A percentile compares a stretch with the other conserved stretches of the same genome.
Conservation (phyloP, 163 green algal species). For the Chlamydomonas reinhardtii region DNA sequence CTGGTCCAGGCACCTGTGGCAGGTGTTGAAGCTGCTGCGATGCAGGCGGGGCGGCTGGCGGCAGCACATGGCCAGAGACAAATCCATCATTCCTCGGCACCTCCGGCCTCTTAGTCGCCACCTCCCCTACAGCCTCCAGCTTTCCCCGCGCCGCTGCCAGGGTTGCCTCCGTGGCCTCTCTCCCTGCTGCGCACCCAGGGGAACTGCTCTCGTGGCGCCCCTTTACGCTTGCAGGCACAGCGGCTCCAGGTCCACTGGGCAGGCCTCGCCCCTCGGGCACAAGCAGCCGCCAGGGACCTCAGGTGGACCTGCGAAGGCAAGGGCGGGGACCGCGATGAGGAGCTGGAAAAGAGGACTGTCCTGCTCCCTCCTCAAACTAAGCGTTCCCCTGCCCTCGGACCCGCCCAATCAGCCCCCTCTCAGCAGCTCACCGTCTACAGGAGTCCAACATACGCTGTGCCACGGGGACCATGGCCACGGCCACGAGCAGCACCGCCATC, state of each 20-base stretch:
- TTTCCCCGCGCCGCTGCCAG: background rate
- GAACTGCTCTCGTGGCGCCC: too few relatives aligned
- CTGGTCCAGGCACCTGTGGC: too few relatives aligned
- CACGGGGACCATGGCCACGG: too few relatives aligned
- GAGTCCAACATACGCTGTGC: background rate
- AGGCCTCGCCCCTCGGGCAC: background rate
- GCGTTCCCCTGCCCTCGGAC: background rate
- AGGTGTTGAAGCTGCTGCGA: too few relatives aligned
- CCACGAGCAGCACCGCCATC: too few relatives aligned
- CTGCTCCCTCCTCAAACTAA: background rate
- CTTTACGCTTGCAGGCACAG: background rate
- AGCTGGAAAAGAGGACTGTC: background rate
- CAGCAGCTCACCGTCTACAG: background rate
- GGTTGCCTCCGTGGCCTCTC: background rate
- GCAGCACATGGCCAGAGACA: too few relatives aligned
- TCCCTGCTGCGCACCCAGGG: background rate
- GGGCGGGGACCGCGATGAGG: background rate
- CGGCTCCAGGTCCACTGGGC: slow-evolving; percentile 1
- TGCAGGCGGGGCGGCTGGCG: too few relatives aligned
- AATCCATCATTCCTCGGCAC: background rate
- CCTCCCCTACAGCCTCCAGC: background rate
- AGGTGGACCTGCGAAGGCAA: background rate
- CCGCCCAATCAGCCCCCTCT: too few relatives aligned
- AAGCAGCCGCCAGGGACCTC: background rate
- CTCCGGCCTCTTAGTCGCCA: background rate